Base-by-base conservation (phyloP, 2,329 filamentous ascomycete genomes). In the Penicillium sp. region DNA sequence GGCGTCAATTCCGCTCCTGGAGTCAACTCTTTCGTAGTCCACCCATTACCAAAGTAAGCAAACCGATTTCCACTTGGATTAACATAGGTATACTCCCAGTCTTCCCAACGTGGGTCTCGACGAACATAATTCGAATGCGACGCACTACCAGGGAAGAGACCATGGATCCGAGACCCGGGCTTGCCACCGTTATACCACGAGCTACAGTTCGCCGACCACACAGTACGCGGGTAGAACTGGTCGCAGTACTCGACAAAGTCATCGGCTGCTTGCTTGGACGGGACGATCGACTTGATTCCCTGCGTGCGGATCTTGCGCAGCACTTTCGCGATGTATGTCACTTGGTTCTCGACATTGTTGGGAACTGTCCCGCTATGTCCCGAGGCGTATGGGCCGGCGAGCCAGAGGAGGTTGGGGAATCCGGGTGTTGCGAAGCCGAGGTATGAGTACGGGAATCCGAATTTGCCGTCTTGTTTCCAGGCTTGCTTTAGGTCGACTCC, bases 121-220 rank as follows among this genome's bases (percentile, higher is more conserved):
- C 84, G 77, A 8, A 87, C 78, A 15, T 83, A 78, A 2, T 85
- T 86, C 33, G 85, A 74, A 63, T 88, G 85, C 0, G 82, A 77
- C 1, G 86, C 86, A 62, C 84, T 88, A 0, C 87, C 87, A 0
- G 88, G 88, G 83, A 87, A 91, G 7, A 89, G 68, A 0, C 87
- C 87, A 60, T 89, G 85, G 25, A 91, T 85, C 4, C 86, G 76
- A 0, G 79, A 82, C 0, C 87, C 87, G 0, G 86, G 82, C 6
- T 75, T 74, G 0, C 84, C 85, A 13, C 87, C 85, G 58, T 91
- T 91, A 58, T 88, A 88, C 88, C 88, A 91, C 0, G 84, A 87
- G 40, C 82, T 85, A 69, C 88, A 91, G 55, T 84, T 82, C 2
- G 60, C 71, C 0, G 70, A 69, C 70, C 70, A 76, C 2, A 82